A percentile compares a stretch with the other conserved stretches of the same genome.
Conservation (phyloP, 345 rosid species). For the Eucalyptus cladocalyx region DNA sequence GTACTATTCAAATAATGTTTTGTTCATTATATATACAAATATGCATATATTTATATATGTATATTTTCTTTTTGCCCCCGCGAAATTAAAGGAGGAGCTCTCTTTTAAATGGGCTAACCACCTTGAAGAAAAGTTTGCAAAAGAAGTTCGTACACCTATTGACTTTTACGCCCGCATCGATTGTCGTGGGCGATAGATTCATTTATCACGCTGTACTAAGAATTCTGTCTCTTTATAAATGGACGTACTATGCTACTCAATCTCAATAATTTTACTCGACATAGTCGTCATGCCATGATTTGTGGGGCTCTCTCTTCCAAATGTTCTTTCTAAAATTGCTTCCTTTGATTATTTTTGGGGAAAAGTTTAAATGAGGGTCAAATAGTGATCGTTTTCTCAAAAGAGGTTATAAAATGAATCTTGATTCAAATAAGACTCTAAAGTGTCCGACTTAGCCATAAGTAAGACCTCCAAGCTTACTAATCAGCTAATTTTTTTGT, state of each 20-base stretch:
- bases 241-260: neutral
- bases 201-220: neutral
- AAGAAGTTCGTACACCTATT: neutral
- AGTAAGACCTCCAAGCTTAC: neutral
- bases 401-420: neutral
- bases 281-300: neutral
- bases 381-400: neutral
- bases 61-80: neutral
- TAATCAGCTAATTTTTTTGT: neutral
- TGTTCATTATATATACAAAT: neutral
- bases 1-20: neutral
- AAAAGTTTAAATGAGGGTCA: neutral
- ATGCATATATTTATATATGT: neutral
- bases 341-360: neutral
- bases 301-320: neutral
- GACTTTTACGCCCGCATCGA: neutral
- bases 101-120: neutral
- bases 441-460: neutral
- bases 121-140: neutral
- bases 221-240: neutral
- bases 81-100: neutral
- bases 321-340: neutral
- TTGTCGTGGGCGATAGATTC: neutral
- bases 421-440: rapidly evolving
- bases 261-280: neutral